Conservation (phyloP, 169 alveolate species). For the Perkinsus chesapeaki region DNA sequence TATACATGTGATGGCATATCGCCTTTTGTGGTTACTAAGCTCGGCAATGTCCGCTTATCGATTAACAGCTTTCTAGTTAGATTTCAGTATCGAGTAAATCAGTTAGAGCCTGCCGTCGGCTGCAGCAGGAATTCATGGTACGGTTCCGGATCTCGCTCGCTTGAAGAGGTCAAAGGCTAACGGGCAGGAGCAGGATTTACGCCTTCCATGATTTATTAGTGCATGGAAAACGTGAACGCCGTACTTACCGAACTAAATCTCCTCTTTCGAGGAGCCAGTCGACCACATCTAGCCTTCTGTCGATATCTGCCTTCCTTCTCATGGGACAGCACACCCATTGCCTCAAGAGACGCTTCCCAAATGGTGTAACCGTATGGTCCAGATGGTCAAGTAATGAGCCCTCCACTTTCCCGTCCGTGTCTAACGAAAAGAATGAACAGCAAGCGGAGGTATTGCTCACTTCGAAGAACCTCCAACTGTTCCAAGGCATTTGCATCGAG, state of each 20-base stretch:
- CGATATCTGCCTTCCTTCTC: slow-evolving; percentile 58
- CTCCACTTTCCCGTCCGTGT: slow-evolving; percentile 56
- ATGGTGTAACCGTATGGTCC: slow-evolving; percentile 82
- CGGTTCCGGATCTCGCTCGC: too few species aligned
- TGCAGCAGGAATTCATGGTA: too few species aligned
- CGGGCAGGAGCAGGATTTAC: too few species aligned
- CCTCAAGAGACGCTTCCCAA: slow-evolving; percentile 87
- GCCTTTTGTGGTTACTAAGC: too few species aligned
- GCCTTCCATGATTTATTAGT: too few species aligned
- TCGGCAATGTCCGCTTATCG: too few species aligned
- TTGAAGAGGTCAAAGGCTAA: too few species aligned
- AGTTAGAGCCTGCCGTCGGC: too few species aligned
- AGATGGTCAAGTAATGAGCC: slow-evolving; percentile 68
- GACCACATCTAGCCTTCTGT: slow-evolving; percentile 81
- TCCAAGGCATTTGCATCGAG: slow-evolving; percentile 60
- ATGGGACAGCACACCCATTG: slow-evolving; percentile 93
- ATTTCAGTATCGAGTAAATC: too few species aligned
- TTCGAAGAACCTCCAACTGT: slow-evolving; percentile 66
- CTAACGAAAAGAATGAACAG: not conserved
- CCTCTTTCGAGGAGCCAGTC: slow-evolving; percentile 67
- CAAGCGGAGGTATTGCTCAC: not conserved
- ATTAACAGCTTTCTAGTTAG: too few species aligned
- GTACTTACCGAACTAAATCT: not conserved
- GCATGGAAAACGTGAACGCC: too few species aligned
- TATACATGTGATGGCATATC: too few species aligned